These are phyloP conservation scores for Saturnispora diversa DNA, from an alignment of 805 yeast genomes.

Conservation along the genomic window DNA sequence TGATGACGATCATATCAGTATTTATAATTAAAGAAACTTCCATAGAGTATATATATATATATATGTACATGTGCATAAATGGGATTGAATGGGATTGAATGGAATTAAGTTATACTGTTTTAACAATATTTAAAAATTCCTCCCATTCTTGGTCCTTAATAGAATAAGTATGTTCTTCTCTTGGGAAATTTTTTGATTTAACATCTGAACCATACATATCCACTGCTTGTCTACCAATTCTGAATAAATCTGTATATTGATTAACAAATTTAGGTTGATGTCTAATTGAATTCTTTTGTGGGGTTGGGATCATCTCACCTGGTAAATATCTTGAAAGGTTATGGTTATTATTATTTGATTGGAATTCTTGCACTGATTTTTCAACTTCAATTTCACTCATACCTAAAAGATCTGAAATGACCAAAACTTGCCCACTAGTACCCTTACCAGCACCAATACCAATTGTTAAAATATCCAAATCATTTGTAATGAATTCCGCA, in stretches of 20 bases:
- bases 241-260: conserved; percentile 47
- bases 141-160: conserved; percentile 57
- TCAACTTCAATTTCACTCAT: conserved; percentile 47
- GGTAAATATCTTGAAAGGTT: conserved; percentile 4
- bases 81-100: conserved; percentile 1
- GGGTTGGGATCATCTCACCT: background rate
- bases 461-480: conserved; percentile 67
- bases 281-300: background rate
- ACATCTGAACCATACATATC: conserved; percentile 54
- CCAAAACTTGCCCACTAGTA: conserved; percentile 86
- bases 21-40: background rate
- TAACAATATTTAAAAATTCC: conserved; percentile 31
- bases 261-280: conserved; percentile 57
- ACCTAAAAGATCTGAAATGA: conserved; percentile 77
- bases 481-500: conserved; percentile 54
- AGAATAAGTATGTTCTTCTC: conserved; percentile 53
- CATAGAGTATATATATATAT: background rate
- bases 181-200: conserved; percentile 49
- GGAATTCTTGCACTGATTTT: conserved; percentile 19
- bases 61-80: background rate
- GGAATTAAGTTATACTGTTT: conserved; percentile 2
- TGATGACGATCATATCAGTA: conserved; percentile 11
- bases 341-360: background rate
- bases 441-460: conserved; percentile 92
- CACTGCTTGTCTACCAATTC: conserved; percentile 44